Base-by-base conservation (phyloP, 768 basidiomycete species). In the Mycena rosella region DNA sequence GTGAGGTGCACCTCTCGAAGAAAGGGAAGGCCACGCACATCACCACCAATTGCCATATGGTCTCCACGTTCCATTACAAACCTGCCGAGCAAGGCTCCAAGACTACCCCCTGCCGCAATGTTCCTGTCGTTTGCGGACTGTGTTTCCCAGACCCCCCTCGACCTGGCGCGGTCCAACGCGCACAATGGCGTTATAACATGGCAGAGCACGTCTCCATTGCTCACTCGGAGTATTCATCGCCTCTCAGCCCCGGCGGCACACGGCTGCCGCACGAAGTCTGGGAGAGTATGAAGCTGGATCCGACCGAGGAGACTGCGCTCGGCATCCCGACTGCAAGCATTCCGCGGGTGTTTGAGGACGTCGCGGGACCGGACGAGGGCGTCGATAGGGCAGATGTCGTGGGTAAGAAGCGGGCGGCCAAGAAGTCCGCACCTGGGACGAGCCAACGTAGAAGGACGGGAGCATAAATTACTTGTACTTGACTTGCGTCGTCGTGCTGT, bases 101-200 rank as follows among this genome's bases (percentile, higher is more conserved):
- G n/a, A 20, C n/a, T n/a, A n/a, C n/a, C n/a, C n/a, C n/a, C n/a
- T n/a, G n/a, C n/a, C n/a, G n/a, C n/a, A n/a, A n/a, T n/a, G n/a
- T n/a, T n/a, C n/a, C n/a, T n/a, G n/a, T n/a, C n/a, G n/a, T n/a
- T n/a, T n/a, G n/a, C n/a, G 4, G 5, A 2, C 22, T 66, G 2
- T 66, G 65, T 32, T 32, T 40, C 45, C 57, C 51, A 2, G n/a
- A 55, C n/a, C 20, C 40, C 1, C 52, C 49, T 42, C 24, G 47
- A 30, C 42, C 40, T 2, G 20, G 36, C n/a, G 29, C 24, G 13
- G 15, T 36, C 29, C 55, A 45, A 5, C 53, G 20, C 17, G 66
- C 45, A 5, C 53, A 56, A 26, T 67, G 66, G 60, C 44, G 66
- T 10, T 67, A 67, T 45, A 67, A 67, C 18, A 67, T 67, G 66